Base-by-base conservation (phyloP, 805 yeast species). In the Candida oleophila region DNA sequence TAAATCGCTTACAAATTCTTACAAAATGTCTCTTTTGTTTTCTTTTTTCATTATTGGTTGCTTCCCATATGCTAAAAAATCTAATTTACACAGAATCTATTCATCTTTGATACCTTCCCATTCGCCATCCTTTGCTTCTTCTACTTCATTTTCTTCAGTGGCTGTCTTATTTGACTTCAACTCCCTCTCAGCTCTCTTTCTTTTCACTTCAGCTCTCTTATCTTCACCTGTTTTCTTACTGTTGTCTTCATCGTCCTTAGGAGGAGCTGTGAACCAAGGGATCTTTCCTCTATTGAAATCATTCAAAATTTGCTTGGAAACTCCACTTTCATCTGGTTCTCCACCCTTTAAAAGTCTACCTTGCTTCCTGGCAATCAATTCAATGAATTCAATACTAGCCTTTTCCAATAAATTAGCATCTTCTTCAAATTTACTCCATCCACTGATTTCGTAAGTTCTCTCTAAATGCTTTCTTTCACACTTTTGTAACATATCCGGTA, bases 211-310 rank as follows among this genome's bases (percentile, higher is more conserved):
- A 2, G 80, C 80, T 63, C 76, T 77, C 60, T 76, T 77, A 57
- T 77, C 85, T 48, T 71, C 83, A 38, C 83, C 87, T 22, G 74
- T 73, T 64, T 78, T 74, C 8, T 7, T 32, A 9, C 12, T 21
- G 20, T 66, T 79, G 45, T 78, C 83, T 21, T 71, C 77, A 25
- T 25, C n/a, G 51, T 81, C 87, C 55, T 83, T 80, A 37, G 98
- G 97, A 22, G 99, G 99, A 22, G 94, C 83, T 28, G 89, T 89
- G 64, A 92, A 92, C 99, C 99, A 92, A 20, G 99, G 99, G 46
- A 92, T 92, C 61, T 89, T 89, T 51, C 99, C 99, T 68, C 99
- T 81, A 69, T 90, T 92, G 76, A 92, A 92, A 66, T 92, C 99
- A 57, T 89, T 89, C 65, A 92, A 78, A 25, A 92, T 85, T 60